Base-by-base conservation (phyloP, 192 early-diverging fungal species). In the Thoreauomyces humboldtii region DNA sequence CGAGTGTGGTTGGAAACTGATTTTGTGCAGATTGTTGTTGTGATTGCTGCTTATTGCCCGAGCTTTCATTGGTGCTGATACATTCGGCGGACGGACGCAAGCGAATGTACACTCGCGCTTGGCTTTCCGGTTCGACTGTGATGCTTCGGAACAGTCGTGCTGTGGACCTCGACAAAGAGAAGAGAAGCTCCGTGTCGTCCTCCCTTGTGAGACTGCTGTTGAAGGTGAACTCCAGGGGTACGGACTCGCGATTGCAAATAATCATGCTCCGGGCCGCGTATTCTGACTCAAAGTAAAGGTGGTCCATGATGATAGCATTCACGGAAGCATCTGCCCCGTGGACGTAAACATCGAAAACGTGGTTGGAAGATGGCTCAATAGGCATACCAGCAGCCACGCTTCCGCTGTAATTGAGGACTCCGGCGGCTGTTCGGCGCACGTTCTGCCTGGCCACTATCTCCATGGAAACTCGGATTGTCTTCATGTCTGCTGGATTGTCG, bases 151-250 rank as follows among this genome's bases (percentile, higher is more conserved):
- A 90, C 7, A 92, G 77, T 67, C 88, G 89, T 6, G 81, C 81
- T 0, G 80, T 79, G 24, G 88, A 85, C 21, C 88, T 70, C 1
- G 89, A 89, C 12, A 90, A 79, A 0, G 90, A 92, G 68, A 92
- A 92, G 24, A 88, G 51, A 7, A 92, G 72, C 71, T 92, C 90
- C 0, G 82, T 81, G 11, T 78, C 71, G 48, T 88, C 87, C 19
- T 87, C 76, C 25, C 73, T 67, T 5, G 79, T 70, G 12, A 91
- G 51, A 54, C 83, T 89, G 24, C 82, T 85, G 64, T 82, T 86
- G 68, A 92, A 74, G 7, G 84, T 80, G 67, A 92, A 92, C 63
- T 92, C 88, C 32, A 92, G 74, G 2, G 89, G 85, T 1, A 89
- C 84, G 1, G 72, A 63, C 59, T 92, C 90, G 14, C 85, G 76